Conservation (phyloP, 2,329 filamentous ascomycete genomes). For the Arthroderma sp. region DNA sequence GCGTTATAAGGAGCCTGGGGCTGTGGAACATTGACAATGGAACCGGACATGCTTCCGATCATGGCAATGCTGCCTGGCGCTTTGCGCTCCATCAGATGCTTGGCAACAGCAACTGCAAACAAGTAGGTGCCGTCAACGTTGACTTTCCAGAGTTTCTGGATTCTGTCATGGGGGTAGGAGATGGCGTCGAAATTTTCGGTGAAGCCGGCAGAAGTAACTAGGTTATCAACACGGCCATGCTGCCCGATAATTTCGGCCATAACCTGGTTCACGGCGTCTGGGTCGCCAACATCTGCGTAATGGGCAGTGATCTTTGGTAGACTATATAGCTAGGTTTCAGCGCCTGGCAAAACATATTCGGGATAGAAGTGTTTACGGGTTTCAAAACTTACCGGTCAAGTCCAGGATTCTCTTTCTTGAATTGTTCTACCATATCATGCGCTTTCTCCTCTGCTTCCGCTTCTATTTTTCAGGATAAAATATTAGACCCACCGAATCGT, state of each 20-base stretch:
- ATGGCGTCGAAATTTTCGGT: constrained; percentile 91
- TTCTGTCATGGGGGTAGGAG: constrained; percentile 77
- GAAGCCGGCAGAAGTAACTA: constrained; percentile 94
- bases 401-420: constrained; percentile 66
- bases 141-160: constrained; percentile 87
- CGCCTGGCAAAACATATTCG: not conserved
- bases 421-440: constrained; percentile 57
- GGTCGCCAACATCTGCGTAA: constrained; percentile 73
- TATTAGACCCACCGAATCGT: not conserved
- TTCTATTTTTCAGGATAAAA: constrained; percentile 36
- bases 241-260: constrained; percentile 54
- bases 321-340: constrained; percentile 27
- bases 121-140: constrained; percentile 90
- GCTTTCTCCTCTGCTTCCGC: constrained; percentile 74
- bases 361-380: not conserved
- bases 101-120: constrained; percentile 71
- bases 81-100: constrained; percentile 75
- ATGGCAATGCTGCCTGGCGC: constrained; percentile 75
- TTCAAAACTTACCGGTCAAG: constrained; percentile 45
- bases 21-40: constrained; percentile 90
- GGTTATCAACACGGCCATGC: constrained; percentile 75
- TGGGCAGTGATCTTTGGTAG: constrained; percentile 78
- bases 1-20: constrained; percentile 89
- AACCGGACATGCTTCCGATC: constrained; percentile 88
- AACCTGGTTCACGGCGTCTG: constrained; percentile 61